A percentile compares a stretch with the other conserved stretches of the same genome.
Conservation (phyloP, 441 rosid genomes). For the Capsella rubella region DNA sequence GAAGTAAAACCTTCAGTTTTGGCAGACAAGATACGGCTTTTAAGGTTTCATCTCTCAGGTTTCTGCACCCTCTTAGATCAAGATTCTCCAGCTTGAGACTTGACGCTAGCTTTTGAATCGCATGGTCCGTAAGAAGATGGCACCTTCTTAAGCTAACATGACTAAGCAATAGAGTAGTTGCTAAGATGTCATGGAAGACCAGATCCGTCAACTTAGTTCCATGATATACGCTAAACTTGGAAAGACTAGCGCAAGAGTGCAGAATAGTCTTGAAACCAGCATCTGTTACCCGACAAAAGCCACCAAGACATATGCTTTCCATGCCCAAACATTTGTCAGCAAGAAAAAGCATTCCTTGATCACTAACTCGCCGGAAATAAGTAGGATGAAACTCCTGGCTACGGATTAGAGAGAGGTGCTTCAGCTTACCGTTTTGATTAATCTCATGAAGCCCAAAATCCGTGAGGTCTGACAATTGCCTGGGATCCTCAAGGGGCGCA, state of each 20-base stretch:
- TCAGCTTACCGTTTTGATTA: slow-evolving; percentile 77
- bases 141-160: slow-evolving; percentile 92
- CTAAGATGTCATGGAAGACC: slow-evolving; percentile 86
- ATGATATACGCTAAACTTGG: slow-evolving; percentile 77
- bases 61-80: slow-evolving; percentile 82
- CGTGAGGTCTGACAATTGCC: slow-evolving; percentile 75
- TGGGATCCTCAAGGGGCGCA: slow-evolving; percentile 78
- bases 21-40: slow-evolving; percentile 64
- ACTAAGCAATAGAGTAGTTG: slow-evolving; percentile 75
- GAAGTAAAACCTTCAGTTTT: slow-evolving; percentile 60
- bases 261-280: slow-evolving; percentile 82
- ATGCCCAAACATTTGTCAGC: slow-evolving; percentile 81
- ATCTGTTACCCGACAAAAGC: slow-evolving; percentile 90
- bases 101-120: slow-evolving; percentile 62
- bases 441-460: slow-evolving; percentile 85
- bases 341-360: slow-evolving; percentile 90
- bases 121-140: slow-evolving; percentile 73
- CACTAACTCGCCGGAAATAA: slow-evolving; percentile 81
- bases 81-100: slow-evolving; percentile 67
- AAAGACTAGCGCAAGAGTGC: slow-evolving; percentile 83
- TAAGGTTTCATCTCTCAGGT: slow-evolving; percentile 77
- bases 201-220: slow-evolving; percentile 81
- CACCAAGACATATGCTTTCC: slow-evolving; percentile 89
- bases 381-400: slow-evolving; percentile 77
- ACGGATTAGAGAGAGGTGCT: slow-evolving; percentile 81